These are phyloP conservation scores for Conringia planisiliqua DNA, from an alignment of 345 rosid genomes.

Conservation along the genomic window DNA sequence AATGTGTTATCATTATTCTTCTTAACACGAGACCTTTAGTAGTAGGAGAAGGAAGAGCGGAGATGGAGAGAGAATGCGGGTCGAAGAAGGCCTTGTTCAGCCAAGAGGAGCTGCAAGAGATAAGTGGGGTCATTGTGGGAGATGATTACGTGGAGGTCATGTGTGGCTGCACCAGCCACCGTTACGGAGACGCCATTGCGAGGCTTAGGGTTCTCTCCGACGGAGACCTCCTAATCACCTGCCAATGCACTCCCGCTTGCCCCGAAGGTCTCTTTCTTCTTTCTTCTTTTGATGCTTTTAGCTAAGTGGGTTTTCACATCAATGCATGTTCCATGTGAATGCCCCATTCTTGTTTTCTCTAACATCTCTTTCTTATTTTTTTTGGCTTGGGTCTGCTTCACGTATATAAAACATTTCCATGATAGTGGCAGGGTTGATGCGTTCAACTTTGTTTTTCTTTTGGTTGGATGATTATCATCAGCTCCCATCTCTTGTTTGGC, in stretches of 20 bases:
- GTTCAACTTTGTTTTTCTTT: background rate
- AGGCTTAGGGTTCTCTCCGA: slow-evolving; percentile 85
- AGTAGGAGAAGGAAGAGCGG: slow-evolving; percentile 16
- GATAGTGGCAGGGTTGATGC: background rate
- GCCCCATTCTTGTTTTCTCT: background rate
- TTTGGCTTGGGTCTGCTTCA: background rate
- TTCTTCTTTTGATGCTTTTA: background rate
- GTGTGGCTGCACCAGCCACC: slow-evolving; percentile 97
- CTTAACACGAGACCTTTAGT: background rate
- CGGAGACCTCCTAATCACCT: slow-evolving; percentile 83
- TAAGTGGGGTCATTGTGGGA: slow-evolving; percentile 65
- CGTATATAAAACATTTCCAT: background rate
- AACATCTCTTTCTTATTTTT: slow-evolving; percentile 15
- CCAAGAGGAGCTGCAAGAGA: slow-evolving; percentile 81
- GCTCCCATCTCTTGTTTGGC: background rate
- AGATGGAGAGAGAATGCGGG: slow-evolving; percentile 45
- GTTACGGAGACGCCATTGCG: slow-evolving; percentile 97
- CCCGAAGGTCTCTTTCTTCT: slow-evolving; percentile 59
- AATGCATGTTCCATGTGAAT: slow-evolving; percentile 25
- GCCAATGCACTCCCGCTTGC: slow-evolving; percentile 99
- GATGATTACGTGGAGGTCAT: slow-evolving; percentile 81
- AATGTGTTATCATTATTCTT: background rate
- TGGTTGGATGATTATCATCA: background rate
- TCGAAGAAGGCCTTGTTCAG: slow-evolving; percentile 48
- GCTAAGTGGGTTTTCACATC: slow-evolving; percentile 24